These are phyloP conservation scores for Chaetomiaceae sp. DNA, from an alignment of 2,329 filamentous ascomycete genomes.

Conservation along the genomic window DNA sequence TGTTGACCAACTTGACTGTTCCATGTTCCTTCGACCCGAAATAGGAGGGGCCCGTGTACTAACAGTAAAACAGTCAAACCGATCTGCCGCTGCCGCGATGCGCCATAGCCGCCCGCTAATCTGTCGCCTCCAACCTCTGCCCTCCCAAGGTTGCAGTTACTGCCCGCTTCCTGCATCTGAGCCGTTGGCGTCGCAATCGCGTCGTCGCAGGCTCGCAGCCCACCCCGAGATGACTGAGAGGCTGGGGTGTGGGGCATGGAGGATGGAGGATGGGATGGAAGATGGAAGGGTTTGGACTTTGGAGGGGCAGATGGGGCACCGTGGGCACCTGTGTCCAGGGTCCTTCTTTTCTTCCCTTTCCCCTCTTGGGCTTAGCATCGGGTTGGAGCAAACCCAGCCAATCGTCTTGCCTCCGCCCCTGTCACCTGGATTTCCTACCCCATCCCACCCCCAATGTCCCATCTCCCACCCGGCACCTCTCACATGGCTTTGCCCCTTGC, in stretches of 20 bases:
- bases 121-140: no score
- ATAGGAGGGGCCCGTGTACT: conserved; percentile 1
- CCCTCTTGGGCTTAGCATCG: neutral
- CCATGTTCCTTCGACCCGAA: neutral
- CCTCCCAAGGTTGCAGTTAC: no score
- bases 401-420: conserved; percentile 9
- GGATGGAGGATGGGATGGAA: no score
- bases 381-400: conserved; percentile 5
- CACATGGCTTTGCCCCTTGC: conserved; percentile 12
- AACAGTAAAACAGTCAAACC: no score
- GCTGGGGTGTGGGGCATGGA: no score
- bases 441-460: conserved; percentile 1
- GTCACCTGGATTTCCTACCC: conserved; percentile 13
- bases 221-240: neutral
- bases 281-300: neutral
- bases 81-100: neutral
- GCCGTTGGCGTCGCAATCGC: neutral
- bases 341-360: conserved; percentile 1
- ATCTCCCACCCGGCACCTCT: conserved; percentile 14
- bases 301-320: neutral
- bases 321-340: no score
- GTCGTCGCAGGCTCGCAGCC: neutral
- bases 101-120: neutral
- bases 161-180: no score
- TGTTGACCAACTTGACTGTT: no score